Evolutionary conservation across 345 rosid genomes (phyloP), one percentile per base, ranked within the genome.

Genomic region (Melastoma malabathricum): DNA sequence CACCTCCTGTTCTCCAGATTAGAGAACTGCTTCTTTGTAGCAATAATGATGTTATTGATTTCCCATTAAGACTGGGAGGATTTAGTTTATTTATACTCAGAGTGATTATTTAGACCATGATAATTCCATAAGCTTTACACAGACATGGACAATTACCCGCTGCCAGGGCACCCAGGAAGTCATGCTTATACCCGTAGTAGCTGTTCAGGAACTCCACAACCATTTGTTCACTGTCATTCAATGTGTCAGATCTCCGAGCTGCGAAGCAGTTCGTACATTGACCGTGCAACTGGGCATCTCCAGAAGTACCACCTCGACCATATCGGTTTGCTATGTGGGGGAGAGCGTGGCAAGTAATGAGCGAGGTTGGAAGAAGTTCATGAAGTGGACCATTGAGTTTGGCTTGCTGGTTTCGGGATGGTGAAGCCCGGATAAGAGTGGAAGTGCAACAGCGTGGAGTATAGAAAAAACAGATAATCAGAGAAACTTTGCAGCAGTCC

Each of bases 301-400:
- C 75, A 69, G 25, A 52, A 72, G 71, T 67, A 76, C 81, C 81
- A 76, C 55, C 68, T 69, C 75, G 73, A 76, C 81, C 81, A 76
- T 16, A 65, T 54, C 0, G 81, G 81, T 0, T 72, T 76, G 38
- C 71, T 67, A 75, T 76, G 78, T 15, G n/a, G 43, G 18, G 4
- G 43, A 52, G 45, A 44, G 34, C 27, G 15, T 18, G 23, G 18
- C 15, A 22, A 39, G 57, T 13, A 17, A 34, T 34, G 15, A 34
- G 12, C 12, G 12, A 34, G 41, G 23, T 27, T 19, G 18, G 20
- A 41, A 17, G 5, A 45, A 22, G 12, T 17, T 51, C 15, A 47
- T 29, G 19, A 12, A 17, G 17, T 31, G 15, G 39, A 18, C 7
- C 23, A 34, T 34, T 20, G 22, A 43, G 14, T 3, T 13, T 7